Conservation (phyloP, 2,329 filamentous ascomycete species). For the Fragosphaeria purpurea region DNA sequence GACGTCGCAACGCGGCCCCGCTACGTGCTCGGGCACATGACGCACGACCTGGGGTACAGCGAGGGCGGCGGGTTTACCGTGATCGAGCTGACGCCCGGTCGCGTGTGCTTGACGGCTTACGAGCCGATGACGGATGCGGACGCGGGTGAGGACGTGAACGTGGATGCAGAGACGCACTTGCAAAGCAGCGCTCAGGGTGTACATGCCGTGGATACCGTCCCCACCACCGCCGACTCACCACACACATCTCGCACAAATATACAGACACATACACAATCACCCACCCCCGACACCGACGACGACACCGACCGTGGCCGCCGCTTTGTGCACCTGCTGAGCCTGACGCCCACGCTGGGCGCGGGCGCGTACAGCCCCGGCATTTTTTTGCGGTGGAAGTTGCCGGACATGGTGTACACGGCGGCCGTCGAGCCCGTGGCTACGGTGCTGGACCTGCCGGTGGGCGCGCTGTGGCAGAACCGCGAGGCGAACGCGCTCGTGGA, state of each 20-base stretch:
- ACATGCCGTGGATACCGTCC: too few relatives aligned
- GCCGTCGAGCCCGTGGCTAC: constrained; percentile 76
- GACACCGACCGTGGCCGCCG: constrained; percentile 26
- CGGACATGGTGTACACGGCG: constrained; percentile 64
- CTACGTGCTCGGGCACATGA: constrained; percentile 61
- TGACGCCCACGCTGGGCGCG: constrained; percentile 52
- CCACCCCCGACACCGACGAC: too few relatives aligned
- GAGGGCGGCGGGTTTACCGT: constrained; percentile 8
- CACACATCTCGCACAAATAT: too few relatives aligned
- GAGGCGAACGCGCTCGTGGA: constrained; percentile 57
- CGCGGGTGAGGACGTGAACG: too few relatives aligned
- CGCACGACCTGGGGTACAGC: constrained; percentile 32
- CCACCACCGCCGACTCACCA: too few relatives aligned
- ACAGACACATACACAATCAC: too few relatives aligned
- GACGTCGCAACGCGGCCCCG: constrained; percentile 56
- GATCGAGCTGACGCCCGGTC: constrained; percentile 22
- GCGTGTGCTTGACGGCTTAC: constrained; percentile 24
- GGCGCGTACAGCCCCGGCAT: constrained; percentile 46
- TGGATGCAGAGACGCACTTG: too few relatives aligned
- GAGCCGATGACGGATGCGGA: background rate
- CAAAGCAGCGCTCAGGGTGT: too few relatives aligned
- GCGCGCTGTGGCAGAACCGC: constrained; percentile 57
- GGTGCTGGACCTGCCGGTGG: constrained; percentile 66
- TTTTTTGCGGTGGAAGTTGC: constrained; percentile 65
- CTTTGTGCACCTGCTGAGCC: constrained; percentile 53